phyloP scores from a whole-genome alignment of 805 yeast genomes.

The Candida hispaniensis region DNA sequence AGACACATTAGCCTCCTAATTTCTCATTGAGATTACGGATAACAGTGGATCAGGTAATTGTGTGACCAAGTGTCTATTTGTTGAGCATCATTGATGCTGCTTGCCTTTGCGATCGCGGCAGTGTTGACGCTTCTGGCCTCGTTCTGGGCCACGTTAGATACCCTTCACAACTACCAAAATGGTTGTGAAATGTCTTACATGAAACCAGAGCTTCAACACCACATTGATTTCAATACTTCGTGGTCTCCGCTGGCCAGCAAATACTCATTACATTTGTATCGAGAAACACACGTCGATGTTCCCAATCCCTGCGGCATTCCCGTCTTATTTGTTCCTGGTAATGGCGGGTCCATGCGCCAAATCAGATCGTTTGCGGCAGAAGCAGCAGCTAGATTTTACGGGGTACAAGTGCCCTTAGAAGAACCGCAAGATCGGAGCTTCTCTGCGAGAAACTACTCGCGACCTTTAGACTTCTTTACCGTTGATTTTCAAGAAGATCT shows the following conservation, averaged over 20 bases:
- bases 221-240: constrained; percentile 52
- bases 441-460: too few relatives aligned
- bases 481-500: constrained; percentile 93
- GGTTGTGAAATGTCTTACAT: constrained; percentile 13
- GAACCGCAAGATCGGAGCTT: too few relatives aligned
- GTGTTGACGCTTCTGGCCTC: too few relatives aligned
- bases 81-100: too few relatives aligned
- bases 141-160: constrained; percentile 11
- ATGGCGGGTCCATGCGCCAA: constrained; percentile 84
- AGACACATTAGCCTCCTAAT: too few relatives aligned
- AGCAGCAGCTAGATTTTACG: constrained; percentile 2
- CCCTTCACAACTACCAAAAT: constrained; percentile 4
- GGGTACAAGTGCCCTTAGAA: constrained; percentile 3
- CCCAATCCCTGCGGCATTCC: constrained; percentile 49
- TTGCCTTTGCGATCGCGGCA: too few relatives aligned
- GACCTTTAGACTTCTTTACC: constrained; percentile 60
- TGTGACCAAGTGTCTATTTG: too few relatives aligned
- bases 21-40: too few relatives aligned
- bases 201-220: constrained; percentile 8
- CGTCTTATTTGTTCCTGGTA: constrained; percentile 81
- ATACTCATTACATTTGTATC: constrained; percentile 67
- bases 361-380: constrained; percentile 62
- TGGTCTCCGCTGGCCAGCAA: constrained; percentile 65
- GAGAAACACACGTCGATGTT: constrained; percentile 54
- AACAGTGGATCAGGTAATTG: too few relatives aligned